Percentiles rank a stretch among this genome's conserved stretches.
Evolutionary conservation across 495 filamentous ascomycete species (phyloP).

Genomic region (Trichocladium antarcticum): DNA sequence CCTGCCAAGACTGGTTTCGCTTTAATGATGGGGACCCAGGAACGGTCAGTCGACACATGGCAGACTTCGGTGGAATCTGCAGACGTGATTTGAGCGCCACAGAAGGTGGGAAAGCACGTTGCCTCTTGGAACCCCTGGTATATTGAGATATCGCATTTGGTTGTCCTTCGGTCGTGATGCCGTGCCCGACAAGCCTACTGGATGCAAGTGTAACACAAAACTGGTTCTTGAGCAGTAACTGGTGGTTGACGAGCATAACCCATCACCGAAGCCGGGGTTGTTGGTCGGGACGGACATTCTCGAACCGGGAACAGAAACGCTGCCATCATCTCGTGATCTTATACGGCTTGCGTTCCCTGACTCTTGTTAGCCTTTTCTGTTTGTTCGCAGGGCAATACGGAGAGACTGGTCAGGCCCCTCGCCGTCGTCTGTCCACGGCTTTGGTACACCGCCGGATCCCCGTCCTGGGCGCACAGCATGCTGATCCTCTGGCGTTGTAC

Average conservation of each 20-base stretch:
- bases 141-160: not conserved
- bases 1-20: too few relatives aligned
- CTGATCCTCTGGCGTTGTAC: not conserved
- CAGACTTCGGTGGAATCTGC: not conserved
- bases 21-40: too few relatives aligned
- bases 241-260: conserved; percentile 7
- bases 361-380: not conserved
- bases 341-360: not conserved
- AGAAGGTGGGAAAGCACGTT: not conserved
- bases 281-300: not conserved
- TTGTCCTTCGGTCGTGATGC: conserved; percentile 5
- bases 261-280: not conserved
- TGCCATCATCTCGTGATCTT: not conserved
- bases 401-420: not conserved
- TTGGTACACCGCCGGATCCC: not conserved
- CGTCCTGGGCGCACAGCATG: not conserved
- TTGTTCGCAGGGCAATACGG: not conserved
- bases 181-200: not conserved
- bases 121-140: not conserved
- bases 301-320: not conserved
- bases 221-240: not conserved
- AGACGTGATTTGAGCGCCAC: not conserved
- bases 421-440: not conserved
- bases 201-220: not conserved
- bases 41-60: too few relatives aligned